Base-by-base conservation (phyloP, 2,329 filamentous ascomycete species). In the Pseudogymnoascus destructans region DNA sequence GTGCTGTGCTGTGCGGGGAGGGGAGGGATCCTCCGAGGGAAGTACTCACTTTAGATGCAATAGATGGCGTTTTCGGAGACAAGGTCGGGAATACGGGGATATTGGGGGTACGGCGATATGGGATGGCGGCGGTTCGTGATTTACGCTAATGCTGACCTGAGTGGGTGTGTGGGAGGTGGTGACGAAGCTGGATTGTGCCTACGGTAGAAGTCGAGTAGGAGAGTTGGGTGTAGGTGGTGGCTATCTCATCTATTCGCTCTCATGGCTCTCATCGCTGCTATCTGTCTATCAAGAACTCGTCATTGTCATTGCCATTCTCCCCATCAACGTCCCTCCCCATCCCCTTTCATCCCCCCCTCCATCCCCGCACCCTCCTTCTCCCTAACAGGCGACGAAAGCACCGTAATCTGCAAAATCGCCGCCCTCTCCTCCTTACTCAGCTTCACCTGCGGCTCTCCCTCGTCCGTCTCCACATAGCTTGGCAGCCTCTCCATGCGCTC, bases 391-490 rank as follows among this genome's bases (percentile, higher is more conserved):
- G 38, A 42, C 10, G 17, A 21, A 1, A 42, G 2, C 10, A 54
- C 49, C n/a, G 49, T 30, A 54, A 33, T 30, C 49, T 54, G 49
- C 49, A 54, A 10, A 54, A 54, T 54, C n/a, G 23, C 23, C 15
- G 49, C 49, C 49, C 15, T 54, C 49, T 54, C 49, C n/a, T 30
- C 49, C 23, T 10, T 30, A 17, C 23, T 54, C 11, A 54, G 10
- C 49, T 30, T 11, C 49, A 54, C 49, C 30, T 3, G 1, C 30
- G 49, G 49, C 17, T 15, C n/a, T 5, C 49, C 49, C 23, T 54
- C 30, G 32, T 54, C 25, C 17, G 30, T 33, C 23, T 27, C 49
- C 23, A 54, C 49, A 23, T 42, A 42, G 30, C 25, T 30, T 6
- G 49, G 49, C 2, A 54, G 49, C 1, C 49, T 6, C 49, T 54